Evolutionary conservation across 495 filamentous ascomycete species (phyloP).

Genomic region (Delitschia confertaspora): DNA sequence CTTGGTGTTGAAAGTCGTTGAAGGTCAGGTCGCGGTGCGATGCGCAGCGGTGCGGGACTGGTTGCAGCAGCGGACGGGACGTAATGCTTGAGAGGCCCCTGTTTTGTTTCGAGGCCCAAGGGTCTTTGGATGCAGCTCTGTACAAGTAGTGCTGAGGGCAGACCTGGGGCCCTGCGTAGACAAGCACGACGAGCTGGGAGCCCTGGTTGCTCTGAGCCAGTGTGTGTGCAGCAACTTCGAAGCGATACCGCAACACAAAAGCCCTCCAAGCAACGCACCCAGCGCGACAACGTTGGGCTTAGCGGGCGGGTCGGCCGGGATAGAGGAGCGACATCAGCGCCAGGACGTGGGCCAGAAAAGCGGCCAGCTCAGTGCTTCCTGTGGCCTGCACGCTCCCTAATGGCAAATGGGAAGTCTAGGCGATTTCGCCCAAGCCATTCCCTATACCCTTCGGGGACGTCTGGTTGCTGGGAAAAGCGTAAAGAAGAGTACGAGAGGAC

Average conservation of each 20-base stretch:
- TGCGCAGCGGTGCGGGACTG: slow-evolving; percentile 4
- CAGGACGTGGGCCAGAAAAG: slow-evolving; percentile 20
- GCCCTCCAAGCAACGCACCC: too few species aligned
- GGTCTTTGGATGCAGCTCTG: slow-evolving; percentile 1
- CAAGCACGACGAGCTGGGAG: background rate
- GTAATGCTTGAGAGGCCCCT: slow-evolving; percentile 2
- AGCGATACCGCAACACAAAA: slow-evolving; percentile 7
- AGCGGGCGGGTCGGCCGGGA: slow-evolving; percentile 4
- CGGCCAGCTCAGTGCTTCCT: slow-evolving; percentile 15
- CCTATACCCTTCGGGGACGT: too few species aligned
- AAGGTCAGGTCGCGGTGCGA: background rate
- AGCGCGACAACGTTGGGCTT: slow-evolving; percentile 13
- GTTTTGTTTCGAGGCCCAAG: slow-evolving; percentile 12
- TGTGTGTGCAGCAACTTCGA: background rate
- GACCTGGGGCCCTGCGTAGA: background rate
- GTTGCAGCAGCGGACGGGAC: slow-evolving; percentile 4
- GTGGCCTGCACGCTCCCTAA: background rate
- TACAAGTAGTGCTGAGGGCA: too few species aligned
- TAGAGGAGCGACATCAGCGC: slow-evolving; percentile 4
- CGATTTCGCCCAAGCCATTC: slow-evolving; percentile 5
- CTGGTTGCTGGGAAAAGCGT: too few species aligned
- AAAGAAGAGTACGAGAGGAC: too few species aligned
- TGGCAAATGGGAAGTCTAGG: slow-evolving; percentile 26
- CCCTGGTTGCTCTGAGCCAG: background rate
- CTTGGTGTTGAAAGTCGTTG: background rate